Base-by-base conservation (phyloP, 768 basidiomycete genomes). In the Termitomyces titanicus region DNA sequence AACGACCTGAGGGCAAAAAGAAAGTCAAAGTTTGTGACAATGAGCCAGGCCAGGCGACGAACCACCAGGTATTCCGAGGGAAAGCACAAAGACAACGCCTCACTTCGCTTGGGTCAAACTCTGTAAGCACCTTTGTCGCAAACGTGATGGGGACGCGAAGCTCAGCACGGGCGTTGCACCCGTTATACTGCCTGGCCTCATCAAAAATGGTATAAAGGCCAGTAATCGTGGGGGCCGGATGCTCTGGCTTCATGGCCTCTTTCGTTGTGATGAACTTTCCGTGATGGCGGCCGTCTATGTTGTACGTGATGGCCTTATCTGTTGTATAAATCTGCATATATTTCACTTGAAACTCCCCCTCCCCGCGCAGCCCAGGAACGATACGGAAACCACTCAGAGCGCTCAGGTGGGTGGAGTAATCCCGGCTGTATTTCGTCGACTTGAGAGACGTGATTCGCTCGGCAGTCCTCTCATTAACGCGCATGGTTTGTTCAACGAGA, bases 261-360 rank as follows among this genome's bases (percentile, higher is more conserved):
- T 61, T 51, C 8, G 2, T 7, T 0, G 60, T 56, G 0, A 63
- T 17, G 12, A 47, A 57, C 18, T 63, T 63, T 0, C 33, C 55
- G 18, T 59, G 59, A 20, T 59, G 53, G 3, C 38, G n/a, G 1
- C 42, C 51, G 3, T 64, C 59, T 1, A 18, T 44, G 18, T 51
- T 40, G 31, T 58, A 61, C 0, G 47, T 38, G 2, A 61, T 17
- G 0, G 58, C 22, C 35, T 67, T 67, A 25, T 64, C 61, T 0
- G 64, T 64, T 0, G 54, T 56, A 17, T 65, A 64, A 0, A 49
- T 55, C 31, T 65, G 60, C 5, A 65, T 3, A 27, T 67, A 65
- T 0, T n/a, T 27, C 0, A 20, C 50, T 3, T 57, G 5, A 27
- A 27, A 63, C 8, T 3, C 1, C 1, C 63, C 64, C 22, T 45